phyloP scores from a whole-genome alignment of 179 eudicot species.

The Heliamphora pulchella region DNA sequence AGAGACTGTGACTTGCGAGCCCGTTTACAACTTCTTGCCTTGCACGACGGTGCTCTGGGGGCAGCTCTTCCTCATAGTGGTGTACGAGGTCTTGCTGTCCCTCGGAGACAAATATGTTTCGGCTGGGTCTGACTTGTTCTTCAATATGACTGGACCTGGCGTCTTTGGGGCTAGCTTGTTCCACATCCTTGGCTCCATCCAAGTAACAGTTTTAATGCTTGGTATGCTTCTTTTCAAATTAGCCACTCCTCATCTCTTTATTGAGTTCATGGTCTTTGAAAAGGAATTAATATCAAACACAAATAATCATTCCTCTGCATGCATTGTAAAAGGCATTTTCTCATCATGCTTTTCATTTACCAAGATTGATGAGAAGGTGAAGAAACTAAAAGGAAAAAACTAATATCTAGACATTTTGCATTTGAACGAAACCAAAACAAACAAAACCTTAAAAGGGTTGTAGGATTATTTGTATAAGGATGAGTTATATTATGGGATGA shows the following conservation, averaged over 20 bases:
- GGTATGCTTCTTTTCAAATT: conserved; percentile 16
- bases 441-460: too few species aligned
- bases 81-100: conserved; percentile 28
- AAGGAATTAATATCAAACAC: too few species aligned
- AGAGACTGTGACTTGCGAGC: conserved; percentile 25
- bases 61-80: conserved; percentile 25
- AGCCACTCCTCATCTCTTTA: not conserved
- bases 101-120: conserved; percentile 20
- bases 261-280: too few species aligned
- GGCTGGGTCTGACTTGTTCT: conserved; percentile 25
- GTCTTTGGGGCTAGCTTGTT: conserved; percentile 36
- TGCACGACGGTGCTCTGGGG: conserved; percentile 29
- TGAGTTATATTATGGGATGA: too few species aligned
- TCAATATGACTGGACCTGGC: conserved; percentile 29
- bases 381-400: too few species aligned
- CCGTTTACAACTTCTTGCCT: conserved; percentile 34
- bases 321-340: too few species aligned
- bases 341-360: too few species aligned
- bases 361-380: too few species aligned
- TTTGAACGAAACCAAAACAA: too few species aligned
- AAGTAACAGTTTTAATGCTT: conserved; percentile 24
- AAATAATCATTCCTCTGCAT: too few species aligned
- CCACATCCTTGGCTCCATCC: conserved; percentile 30
- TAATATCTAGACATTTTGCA: too few species aligned
- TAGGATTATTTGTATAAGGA: too few species aligned